A percentile compares a stretch with the other conserved stretches of the same genome.
Evolutionary conservation across 23 red algal species (phyloP).

Genomic region (Gracilaria gracilis): DNA sequence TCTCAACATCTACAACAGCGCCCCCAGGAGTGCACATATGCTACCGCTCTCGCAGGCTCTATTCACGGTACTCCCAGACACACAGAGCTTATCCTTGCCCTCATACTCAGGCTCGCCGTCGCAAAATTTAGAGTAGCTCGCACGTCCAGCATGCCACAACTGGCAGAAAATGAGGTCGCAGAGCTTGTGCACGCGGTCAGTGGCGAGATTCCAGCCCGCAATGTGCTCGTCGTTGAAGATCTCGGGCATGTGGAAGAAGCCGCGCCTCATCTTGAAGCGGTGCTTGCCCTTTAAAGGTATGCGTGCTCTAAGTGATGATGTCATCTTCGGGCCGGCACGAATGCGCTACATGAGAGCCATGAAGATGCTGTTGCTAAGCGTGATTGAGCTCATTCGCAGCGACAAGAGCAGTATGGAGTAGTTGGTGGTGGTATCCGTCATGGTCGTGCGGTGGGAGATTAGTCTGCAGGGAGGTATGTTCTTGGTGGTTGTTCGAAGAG

Average conservation of each 20-base stretch:
- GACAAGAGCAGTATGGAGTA: slow-evolving; percentile 53
- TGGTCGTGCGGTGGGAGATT: not conserved
- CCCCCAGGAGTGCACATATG: slow-evolving; percentile 3
- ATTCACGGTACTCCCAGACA: slow-evolving; percentile 59
- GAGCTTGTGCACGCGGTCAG: slow-evolving; percentile 61
- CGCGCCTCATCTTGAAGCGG: slow-evolving; percentile 59
- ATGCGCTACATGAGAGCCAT: slow-evolving; percentile 82
- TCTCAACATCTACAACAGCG: slow-evolving; percentile 60
- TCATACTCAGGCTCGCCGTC: slow-evolving; percentile 45
- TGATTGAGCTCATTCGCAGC: slow-evolving; percentile 35
- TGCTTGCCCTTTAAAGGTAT: no score
- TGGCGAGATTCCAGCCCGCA: slow-evolving; percentile 54
- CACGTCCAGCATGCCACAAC: slow-evolving; percentile 85
- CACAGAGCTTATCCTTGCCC: slow-evolving; percentile 29
- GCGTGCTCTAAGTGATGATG: slow-evolving; percentile 75
- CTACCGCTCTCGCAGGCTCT: slow-evolving; percentile 9
- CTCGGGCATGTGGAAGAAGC: slow-evolving; percentile 72
- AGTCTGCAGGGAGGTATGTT: no score
- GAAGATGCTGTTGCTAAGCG: slow-evolving; percentile 73
- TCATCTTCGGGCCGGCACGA: slow-evolving; percentile 25
- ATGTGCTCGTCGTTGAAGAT: slow-evolving; percentile 62
- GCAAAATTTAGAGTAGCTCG: slow-evolving; percentile 69
- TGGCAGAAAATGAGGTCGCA: slow-evolving; percentile 81
- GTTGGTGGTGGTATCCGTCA: slow-evolving; percentile 36
- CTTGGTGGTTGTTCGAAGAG: not conserved